phyloP scores from a whole-genome alignment of 148 eudicot genomes.

The Simmondsia chinensis region DNA sequence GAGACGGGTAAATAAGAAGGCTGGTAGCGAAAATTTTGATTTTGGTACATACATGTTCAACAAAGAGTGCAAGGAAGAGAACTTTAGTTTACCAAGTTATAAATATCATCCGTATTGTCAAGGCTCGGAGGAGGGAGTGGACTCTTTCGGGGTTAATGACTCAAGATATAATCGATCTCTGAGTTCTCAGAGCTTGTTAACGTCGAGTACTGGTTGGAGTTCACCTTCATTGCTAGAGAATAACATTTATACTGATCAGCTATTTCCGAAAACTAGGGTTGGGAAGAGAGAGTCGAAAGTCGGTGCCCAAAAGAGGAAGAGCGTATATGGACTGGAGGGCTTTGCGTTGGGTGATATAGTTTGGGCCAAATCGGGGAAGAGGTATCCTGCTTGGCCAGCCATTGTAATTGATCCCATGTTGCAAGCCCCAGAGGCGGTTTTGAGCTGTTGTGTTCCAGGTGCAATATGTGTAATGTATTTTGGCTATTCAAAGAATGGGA shows the following conservation, averaged over 20 bases:
- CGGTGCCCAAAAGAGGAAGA: slow-evolving; percentile 22
- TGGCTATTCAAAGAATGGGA: slow-evolving; percentile 52
- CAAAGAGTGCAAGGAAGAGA: slow-evolving; percentile 22
- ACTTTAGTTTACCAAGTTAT: slow-evolving; percentile 29
- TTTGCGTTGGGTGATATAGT: slow-evolving; percentile 51
- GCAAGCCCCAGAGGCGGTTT: slow-evolving; percentile 52
- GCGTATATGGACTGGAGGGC: slow-evolving; percentile 32
- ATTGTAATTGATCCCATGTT: slow-evolving; percentile 52
- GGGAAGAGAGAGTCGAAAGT: slow-evolving; percentile 11
- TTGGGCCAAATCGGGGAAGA: slow-evolving; percentile 71
- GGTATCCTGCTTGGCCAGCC: slow-evolving; percentile 68
- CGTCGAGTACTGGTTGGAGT: slow-evolving; percentile 14
- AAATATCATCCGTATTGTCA: slow-evolving; percentile 36
- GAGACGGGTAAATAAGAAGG: slow-evolving; percentile 23
- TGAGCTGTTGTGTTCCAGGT: slow-evolving; percentile 47
- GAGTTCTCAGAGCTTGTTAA: slow-evolving; percentile 15
- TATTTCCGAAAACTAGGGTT: slow-evolving; percentile 5
- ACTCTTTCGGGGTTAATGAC: slow-evolving; percentile 16
- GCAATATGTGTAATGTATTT: slow-evolving; percentile 60
- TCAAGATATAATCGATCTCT: slow-evolving; percentile 14
- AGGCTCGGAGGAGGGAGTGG: slow-evolving; percentile 25
- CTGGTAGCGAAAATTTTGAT: neutral
- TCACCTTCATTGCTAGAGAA: slow-evolving; percentile 14
- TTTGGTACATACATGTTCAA: slow-evolving; percentile 15
- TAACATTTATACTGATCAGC: slow-evolving; percentile 9